Conservation (phyloP, 1,284 basidiomycete genomes). For the Entoloma clypeatum region DNA sequence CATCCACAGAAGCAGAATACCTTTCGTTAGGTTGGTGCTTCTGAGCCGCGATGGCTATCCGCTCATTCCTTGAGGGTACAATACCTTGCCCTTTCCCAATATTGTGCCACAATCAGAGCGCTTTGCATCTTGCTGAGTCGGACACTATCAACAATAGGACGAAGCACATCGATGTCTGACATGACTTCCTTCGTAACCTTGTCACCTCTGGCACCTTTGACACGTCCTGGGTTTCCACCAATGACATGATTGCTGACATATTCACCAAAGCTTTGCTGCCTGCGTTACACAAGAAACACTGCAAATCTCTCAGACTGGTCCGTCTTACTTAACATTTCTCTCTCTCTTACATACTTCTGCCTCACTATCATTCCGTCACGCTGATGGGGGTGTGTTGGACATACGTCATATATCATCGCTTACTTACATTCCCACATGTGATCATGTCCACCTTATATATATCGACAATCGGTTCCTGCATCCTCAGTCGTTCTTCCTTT, state of each 20-base stretch:
- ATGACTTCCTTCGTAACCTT: constrained; percentile 16
- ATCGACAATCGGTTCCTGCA: too few relatives aligned
- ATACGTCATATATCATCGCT: too few relatives aligned
- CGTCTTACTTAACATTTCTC: too few relatives aligned
- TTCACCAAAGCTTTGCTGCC: constrained; percentile 19
- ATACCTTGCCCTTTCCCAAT: constrained; percentile 18
- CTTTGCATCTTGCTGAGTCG: constrained; percentile 17
- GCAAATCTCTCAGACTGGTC: too few relatives aligned
- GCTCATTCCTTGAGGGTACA: constrained; percentile 28
- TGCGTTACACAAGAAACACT: too few relatives aligned
- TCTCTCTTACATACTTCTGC: too few relatives aligned
- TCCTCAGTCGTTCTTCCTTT: too few relatives aligned
- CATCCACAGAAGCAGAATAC: constrained; percentile 42
- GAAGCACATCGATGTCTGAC: constrained; percentile 22
- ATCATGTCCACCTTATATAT: too few relatives aligned
- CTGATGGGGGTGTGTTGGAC: too few relatives aligned
- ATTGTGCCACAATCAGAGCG: constrained; percentile 21
- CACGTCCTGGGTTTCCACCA: constrained; percentile 12
- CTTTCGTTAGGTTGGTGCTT: constrained; percentile 31
- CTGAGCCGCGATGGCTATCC: constrained; percentile 37
- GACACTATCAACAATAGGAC: constrained; percentile 20
- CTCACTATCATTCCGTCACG: too few relatives aligned
- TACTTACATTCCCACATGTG: too few relatives aligned
- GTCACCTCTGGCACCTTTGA: constrained; percentile 11
- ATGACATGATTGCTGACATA: constrained; percentile 19